Conservation (phyloP, 2,329 filamentous ascomycete genomes). For the Harringtonia lauricola region DNA sequence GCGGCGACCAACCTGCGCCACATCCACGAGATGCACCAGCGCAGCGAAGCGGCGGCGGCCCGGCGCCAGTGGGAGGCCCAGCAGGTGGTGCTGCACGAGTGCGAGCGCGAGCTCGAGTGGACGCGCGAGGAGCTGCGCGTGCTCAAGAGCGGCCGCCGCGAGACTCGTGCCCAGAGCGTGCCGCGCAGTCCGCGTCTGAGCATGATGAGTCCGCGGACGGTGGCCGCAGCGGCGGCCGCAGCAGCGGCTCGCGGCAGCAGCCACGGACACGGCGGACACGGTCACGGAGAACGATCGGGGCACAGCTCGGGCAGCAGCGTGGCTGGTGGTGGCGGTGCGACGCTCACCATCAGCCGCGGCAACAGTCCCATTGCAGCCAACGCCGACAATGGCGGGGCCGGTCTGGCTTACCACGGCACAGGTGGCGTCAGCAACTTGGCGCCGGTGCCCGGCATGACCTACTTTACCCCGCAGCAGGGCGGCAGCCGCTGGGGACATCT, state of each 20-base stretch:
- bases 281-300: too few species aligned
- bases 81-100: slow-evolving; percentile 31
- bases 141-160: slow-evolving; percentile 37
- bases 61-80: slow-evolving; percentile 29
- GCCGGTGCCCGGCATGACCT: slow-evolving; percentile 24
- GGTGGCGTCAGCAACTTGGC: slow-evolving; percentile 3
- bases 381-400: too few species aligned
- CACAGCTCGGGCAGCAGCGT: slow-evolving; percentile 17
- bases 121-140: slow-evolving; percentile 36
- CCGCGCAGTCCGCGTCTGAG: slow-evolving; percentile 45
- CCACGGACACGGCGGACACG: neutral
- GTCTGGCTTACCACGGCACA: too few species aligned
- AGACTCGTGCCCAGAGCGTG: slow-evolving; percentile 45
- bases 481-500: slow-evolving; percentile 34
- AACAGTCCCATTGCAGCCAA: slow-evolving; percentile 32
- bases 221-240: slow-evolving; percentile 11
- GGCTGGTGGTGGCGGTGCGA: slow-evolving; percentile 19
- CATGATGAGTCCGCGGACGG: slow-evolving; percentile 38
- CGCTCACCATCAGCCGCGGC: slow-evolving; percentile 27
- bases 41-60: slow-evolving; percentile 22
- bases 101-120: slow-evolving; percentile 38
- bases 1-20: slow-evolving; percentile 32
- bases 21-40: slow-evolving; percentile 35
- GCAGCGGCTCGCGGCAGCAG: slow-evolving; percentile 14
- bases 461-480: slow-evolving; percentile 24